Conservation (phyloP, 2,329 filamentous ascomycete species). For the Aspergillus piperis region DNA sequence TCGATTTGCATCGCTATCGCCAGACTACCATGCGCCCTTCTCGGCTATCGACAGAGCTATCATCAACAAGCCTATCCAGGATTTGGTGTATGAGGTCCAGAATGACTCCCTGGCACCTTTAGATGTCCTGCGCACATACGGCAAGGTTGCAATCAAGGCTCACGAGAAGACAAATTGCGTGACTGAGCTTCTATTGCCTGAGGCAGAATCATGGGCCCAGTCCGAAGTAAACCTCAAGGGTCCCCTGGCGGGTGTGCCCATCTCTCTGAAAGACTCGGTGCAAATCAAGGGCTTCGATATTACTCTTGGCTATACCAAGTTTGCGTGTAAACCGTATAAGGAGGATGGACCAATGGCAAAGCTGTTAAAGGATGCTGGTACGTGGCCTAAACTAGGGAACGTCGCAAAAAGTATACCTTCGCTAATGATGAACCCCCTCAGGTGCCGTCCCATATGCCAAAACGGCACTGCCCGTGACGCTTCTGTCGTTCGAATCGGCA, state of each 20-base stretch:
- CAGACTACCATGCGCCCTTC: slow-evolving; percentile 66
- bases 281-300: slow-evolving; percentile 81
- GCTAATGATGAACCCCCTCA: slow-evolving; percentile 21
- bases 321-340: slow-evolving; percentile 65
- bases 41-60: slow-evolving; percentile 66
- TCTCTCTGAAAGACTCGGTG: slow-evolving; percentile 78
- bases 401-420: neutral
- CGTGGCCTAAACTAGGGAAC: neutral
- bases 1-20: slow-evolving; percentile 67
- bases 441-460: slow-evolving; percentile 90
- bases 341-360: slow-evolving; percentile 73
- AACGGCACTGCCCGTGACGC: slow-evolving; percentile 83
- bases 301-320: slow-evolving; percentile 75
- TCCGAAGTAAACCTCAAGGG: slow-evolving; percentile 71
- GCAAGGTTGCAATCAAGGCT: slow-evolving; percentile 79
- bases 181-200: slow-evolving; percentile 79
- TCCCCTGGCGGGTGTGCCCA: slow-evolving; percentile 80
- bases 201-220: slow-evolving; percentile 72
- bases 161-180: slow-evolving; percentile 87
- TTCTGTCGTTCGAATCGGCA: slow-evolving; percentile 81
- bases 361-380: slow-evolving; percentile 77
- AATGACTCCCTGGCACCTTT: slow-evolving; percentile 64
- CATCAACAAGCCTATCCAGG: slow-evolving; percentile 71
- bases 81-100: slow-evolving; percentile 77
- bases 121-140: slow-evolving; percentile 80